Base-by-base conservation (phyloP, 2,329 filamentous ascomycete genomes). In the Mycocentrospora acerina region DNA sequence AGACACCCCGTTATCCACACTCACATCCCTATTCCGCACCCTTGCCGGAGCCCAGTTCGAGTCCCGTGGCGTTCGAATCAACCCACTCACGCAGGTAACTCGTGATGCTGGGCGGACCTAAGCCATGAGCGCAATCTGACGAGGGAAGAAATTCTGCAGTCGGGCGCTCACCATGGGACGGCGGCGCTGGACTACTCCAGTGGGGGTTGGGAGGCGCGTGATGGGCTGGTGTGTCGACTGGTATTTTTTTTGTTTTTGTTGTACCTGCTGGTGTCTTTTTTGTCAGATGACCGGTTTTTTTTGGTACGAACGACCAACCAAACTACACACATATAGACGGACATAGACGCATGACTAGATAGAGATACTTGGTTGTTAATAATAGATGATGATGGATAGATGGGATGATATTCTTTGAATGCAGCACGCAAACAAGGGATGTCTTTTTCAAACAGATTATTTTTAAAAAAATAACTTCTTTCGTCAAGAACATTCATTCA, bases 81-180 rank as follows among this genome's bases (percentile, higher is more conserved):
- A 22, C 19, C 19, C 60, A 67, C 64, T 66, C 64, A 52, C 47
- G 47, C 37, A 53, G 64, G 64, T 66, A 67, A 66, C 64, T 53
- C 45, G 48, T 51, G 64, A 66, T 64, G 62, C 62, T 66, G 63
- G 61, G 53, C 48, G 62, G 54, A 53, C 60, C 51, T 67, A 64
- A 67, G 64, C 64, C 65, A 67, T 67, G 64, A 62, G 60, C 54
- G 56, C 60, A 60, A 66, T 31, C 40, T 49, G 62, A 64, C 51
- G 59, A 67, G 64, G 64, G 64, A 66, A 67, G 64, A 53, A 66
- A 66, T 66, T 65, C 62, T 62, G 64, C 62, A 67, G 51, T 65
- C 61, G 41, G 50, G 61, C 46, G 48, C 63, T 62, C 62, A 66
- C 60, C 61, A 64, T 59, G 53, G 61, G 60, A 60, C 57, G 62